phyloP scores from a whole-genome alignment of 129 eudicot genomes.

The carrot (Daucus carota) region DNA sequence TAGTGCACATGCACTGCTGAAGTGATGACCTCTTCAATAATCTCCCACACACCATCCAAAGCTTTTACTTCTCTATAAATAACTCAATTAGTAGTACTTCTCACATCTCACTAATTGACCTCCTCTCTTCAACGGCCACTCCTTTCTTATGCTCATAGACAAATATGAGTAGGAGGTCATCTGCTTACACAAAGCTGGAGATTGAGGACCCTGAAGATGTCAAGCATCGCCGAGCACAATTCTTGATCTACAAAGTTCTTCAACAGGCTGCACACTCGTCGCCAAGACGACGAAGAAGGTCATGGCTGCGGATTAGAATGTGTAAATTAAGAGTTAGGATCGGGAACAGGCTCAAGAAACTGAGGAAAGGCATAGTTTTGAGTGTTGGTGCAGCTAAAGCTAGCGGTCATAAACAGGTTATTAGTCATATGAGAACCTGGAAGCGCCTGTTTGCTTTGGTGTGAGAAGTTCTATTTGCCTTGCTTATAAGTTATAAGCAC shows the following conservation, averaged over 20 bases:
- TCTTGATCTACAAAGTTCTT: constrained; percentile 39
- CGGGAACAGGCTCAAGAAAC: constrained; percentile 32
- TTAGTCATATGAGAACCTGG: constrained; percentile 21
- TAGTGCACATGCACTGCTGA: constrained; percentile 15
- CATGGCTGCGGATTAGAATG: constrained; percentile 27
- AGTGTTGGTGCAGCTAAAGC: constrained; percentile 18
- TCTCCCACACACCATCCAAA: neutral
- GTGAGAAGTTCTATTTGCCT: neutral
- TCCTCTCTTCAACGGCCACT: neutral
- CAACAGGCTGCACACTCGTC: constrained; percentile 19
- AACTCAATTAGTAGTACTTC: neutral
- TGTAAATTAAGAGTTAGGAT: constrained; percentile 27
- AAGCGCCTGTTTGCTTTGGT: constrained; percentile 23
- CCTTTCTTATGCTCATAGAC: neutral
- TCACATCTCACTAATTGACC: constrained; percentile 1
- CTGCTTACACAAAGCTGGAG: constrained; percentile 28
- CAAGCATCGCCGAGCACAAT: constrained; percentile 27
- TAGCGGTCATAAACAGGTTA: constrained; percentile 20
- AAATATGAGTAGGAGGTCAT: constrained; percentile 19
- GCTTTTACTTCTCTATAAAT: neutral
- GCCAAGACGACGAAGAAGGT: constrained; percentile 6
- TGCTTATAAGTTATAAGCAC: neutral
- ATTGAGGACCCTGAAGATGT: constrained; percentile 28
- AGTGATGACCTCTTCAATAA: neutral
- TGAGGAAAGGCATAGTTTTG: constrained; percentile 16